A percentile compares a stretch with the other conserved stretches of the same genome.
phyloP scores from a whole-genome alignment of 306 rosid species.

The Ziziphus jujuba region DNA sequence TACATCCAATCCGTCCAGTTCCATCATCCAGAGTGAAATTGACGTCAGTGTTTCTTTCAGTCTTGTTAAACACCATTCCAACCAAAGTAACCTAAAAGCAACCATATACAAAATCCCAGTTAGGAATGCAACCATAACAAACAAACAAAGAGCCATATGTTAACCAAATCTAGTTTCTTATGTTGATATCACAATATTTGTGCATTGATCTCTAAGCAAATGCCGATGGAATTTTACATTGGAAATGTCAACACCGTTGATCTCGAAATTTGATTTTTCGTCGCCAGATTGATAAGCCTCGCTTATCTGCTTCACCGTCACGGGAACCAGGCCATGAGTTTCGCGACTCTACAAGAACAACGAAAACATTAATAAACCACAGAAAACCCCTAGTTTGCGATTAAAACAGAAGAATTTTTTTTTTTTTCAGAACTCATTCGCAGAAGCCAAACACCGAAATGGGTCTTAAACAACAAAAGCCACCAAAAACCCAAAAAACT shows the following conservation, averaged over 20 bases:
- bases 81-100: conserved; percentile 46
- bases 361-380: background rate
- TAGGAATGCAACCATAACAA: background rate
- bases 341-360: conserved; percentile 52
- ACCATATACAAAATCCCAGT: background rate
- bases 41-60: conserved; percentile 73
- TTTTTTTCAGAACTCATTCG: background rate
- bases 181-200: background rate
- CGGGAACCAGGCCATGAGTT: conserved; percentile 72
- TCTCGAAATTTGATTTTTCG: conserved; percentile 72
- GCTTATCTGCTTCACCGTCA: conserved; percentile 88
- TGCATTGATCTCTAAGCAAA: background rate
- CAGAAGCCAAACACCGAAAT: background rate
- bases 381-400: conserved; percentile 6
- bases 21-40: conserved; percentile 74
- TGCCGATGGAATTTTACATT: conserved; percentile 52
- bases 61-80: conserved; percentile 75
- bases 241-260: conserved; percentile 70
- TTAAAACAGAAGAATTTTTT: background rate
- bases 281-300: conserved; percentile 81
- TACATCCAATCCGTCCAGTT: conserved; percentile 75
- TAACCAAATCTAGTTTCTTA: background rate
- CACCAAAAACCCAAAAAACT: too few relatives aligned
- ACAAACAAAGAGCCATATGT: background rate
- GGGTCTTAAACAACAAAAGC: too few relatives aligned